Evolutionary conservation across 139 green algal genomes (phyloP).

Genomic region (Tetratostichococcus sp.): DNA sequence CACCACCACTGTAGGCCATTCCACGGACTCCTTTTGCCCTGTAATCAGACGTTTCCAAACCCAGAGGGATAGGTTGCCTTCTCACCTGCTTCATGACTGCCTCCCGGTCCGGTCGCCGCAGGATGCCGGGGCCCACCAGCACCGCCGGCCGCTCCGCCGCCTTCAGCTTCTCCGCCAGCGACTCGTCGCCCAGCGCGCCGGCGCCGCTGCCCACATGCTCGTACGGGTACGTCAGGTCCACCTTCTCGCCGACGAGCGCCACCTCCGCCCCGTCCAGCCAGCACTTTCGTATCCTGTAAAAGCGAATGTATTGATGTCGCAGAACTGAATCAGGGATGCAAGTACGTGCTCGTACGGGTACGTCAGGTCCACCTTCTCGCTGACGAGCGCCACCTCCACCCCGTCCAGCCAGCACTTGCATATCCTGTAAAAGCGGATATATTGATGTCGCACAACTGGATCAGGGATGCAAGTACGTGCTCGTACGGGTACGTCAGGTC

Average conservation of each 20-base stretch:
- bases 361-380: conserved; percentile 33
- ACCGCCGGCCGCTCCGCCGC: conserved; percentile 72
- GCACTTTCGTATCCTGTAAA: conserved; percentile 31
- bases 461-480: too few relatives aligned
- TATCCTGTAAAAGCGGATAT: conserved; percentile 18
- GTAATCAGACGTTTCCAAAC: too few relatives aligned
- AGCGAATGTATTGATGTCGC: background rate
- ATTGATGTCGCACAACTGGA: too few relatives aligned
- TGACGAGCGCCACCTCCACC: conserved; percentile 69
- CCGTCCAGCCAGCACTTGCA: conserved; percentile 32
- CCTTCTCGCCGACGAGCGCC: conserved; percentile 64
- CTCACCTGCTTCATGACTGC: conserved; percentile 72
- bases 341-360: conserved; percentile 87
- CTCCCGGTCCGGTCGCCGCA: conserved; percentile 71
- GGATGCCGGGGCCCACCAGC: conserved; percentile 85
- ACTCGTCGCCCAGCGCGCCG: conserved; percentile 56
- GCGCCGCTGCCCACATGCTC: conserved; percentile 77
- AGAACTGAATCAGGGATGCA: too few relatives aligned
- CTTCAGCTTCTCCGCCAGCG: conserved; percentile 69
- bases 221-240: conserved; percentile 92
- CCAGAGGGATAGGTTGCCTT: too few relatives aligned
- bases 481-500: conserved; percentile 77
- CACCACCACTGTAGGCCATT: conserved; percentile 82
- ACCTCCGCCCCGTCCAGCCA: conserved; percentile 48
- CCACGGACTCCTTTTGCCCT: conserved; percentile 66